Conservation (phyloP, 768 basidiomycete species). For the Russula brevipes region DNA sequence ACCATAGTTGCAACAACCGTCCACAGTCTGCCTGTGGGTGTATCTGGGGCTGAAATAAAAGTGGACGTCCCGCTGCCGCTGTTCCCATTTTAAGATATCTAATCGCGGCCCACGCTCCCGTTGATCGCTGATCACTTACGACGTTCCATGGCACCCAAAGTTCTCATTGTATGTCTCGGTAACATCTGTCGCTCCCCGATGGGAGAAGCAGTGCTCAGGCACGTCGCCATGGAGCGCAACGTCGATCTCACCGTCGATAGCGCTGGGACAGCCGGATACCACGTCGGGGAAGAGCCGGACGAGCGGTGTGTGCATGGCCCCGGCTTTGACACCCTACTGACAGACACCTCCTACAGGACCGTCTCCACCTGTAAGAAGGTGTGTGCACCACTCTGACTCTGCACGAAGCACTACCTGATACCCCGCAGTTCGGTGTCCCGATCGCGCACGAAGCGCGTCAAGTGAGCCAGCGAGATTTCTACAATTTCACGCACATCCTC, state of each 20-base stretch:
- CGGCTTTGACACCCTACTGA: background rate
- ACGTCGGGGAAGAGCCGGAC: slow-evolving; percentile 80
- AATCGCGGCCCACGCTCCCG: background rate
- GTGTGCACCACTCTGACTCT: slow-evolving; percentile 5
- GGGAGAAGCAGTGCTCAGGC: slow-evolving; percentile 80
- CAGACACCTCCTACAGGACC: slow-evolving; percentile 42
- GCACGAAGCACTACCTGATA: background rate
- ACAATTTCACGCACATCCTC: slow-evolving; percentile 74
- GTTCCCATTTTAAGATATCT: background rate
- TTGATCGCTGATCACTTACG: background rate
- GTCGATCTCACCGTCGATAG: slow-evolving; percentile 72
- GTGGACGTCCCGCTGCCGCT: background rate
- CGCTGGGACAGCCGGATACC: slow-evolving; percentile 81
- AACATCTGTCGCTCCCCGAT: slow-evolving; percentile 90
- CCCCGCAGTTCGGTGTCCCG: slow-evolving; percentile 58
- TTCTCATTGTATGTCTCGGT: slow-evolving; percentile 74
- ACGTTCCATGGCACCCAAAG: slow-evolving; percentile 35
- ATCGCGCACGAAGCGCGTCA: slow-evolving; percentile 68
- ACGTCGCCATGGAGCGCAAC: slow-evolving; percentile 61
- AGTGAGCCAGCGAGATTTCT: slow-evolving; percentile 61
- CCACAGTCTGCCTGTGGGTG: no score
- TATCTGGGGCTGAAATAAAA: no score
- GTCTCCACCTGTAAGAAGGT: slow-evolving; percentile 69
- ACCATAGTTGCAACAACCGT: slow-evolving; percentile 42
- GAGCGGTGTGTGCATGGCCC: slow-evolving; percentile 46